Evolutionary conservation across 78 protist genomes (phyloP), one percentile per base, ranked within the genome.

Genomic region (Isochrysis galbana): DNA sequence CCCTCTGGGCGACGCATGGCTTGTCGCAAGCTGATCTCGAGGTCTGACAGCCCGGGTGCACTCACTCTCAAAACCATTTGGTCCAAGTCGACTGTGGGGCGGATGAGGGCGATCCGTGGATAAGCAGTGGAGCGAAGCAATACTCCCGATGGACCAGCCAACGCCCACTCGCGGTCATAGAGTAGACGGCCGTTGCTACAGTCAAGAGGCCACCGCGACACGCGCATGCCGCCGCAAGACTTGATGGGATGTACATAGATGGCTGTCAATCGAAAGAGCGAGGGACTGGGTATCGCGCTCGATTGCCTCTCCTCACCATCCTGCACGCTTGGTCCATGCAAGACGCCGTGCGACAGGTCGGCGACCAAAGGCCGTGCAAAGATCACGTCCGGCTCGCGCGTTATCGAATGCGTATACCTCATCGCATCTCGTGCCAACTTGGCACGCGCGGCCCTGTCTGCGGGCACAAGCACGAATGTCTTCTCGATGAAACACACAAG

Each of bases 121-220:
- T 91, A 23, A 22, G 94, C 55, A 21, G 93, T 94, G 39, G 90
- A 94, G 54, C 91, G 93, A 11, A 96, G 45, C 46, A 90, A 84
- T 25, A 38, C 48, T 1, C 97, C 97, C 45, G n/a, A 44, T 32
- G 54, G 72, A 32, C 95, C 97, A 2, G 95, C 89, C 19, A 96
- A 17, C 44, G 94, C 93, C 97, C 97, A 96, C 46, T 96, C 97
- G 55, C 97, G 77, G 67, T 96, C 97, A 46, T 69, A 94, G 21
- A 54, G 77, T 21, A 95, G 69, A 46, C 38, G 32, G 25, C 55
- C 55, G 1, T 94, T 94, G 14, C 91, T 70, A 72, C 77, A n/a
- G 32, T 84, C 93, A 11, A 93, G 5, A 26, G 36, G 89, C 97
- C 97, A 96, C 29, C 86, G 77, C 34, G 51, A 82, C 39, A 78